phyloP scores from a whole-genome alignment of 768 basidiomycete genomes.

The Sarcomyxa edulis region DNA sequence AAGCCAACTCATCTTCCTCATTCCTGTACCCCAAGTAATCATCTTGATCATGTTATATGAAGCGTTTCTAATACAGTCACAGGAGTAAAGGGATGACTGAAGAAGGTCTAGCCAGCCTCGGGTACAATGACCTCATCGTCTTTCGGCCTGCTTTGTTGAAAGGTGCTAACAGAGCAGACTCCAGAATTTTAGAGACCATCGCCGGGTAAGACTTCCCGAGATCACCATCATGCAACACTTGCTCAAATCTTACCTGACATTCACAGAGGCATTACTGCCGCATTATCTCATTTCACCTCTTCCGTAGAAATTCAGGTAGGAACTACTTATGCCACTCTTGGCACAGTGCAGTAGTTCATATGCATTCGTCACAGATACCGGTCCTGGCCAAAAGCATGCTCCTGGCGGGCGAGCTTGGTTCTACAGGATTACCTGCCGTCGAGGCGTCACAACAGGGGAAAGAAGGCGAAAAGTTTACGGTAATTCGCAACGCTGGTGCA shows the following conservation, averaged over 20 bases:
- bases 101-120: slow-evolving; percentile 55
- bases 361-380: slow-evolving; percentile 41
- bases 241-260: not conserved
- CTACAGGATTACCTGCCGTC: slow-evolving; percentile 38
- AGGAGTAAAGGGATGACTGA: slow-evolving; percentile 80
- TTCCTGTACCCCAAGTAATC: slow-evolving; percentile 55
- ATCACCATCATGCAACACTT: too few species aligned
- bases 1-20: slow-evolving; percentile 42
- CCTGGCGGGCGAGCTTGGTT: slow-evolving; percentile 51
- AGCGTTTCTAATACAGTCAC: not conserved
- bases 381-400: slow-evolving; percentile 50
- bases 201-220: slow-evolving; percentile 35
- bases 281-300: slow-evolving; percentile 31
- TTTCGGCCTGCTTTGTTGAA: slow-evolving; percentile 59
- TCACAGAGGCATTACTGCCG: slow-evolving; percentile 31
- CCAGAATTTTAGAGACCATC: slow-evolving; percentile 34
- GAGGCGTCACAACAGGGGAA: slow-evolving; percentile 37
- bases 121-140: slow-evolving; percentile 66
- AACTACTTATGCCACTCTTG: not conserved
- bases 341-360: too few species aligned
- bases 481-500: slow-evolving; percentile 51
- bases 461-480: slow-evolving; percentile 37
- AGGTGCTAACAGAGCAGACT: slow-evolving; percentile 39
- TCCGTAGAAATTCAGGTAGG: slow-evolving; percentile 40
- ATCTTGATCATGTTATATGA: too few species aligned